Conservation (phyloP, 2,329 filamentous ascomycete genomes). For the Colletotrichum godetiae region DNA sequence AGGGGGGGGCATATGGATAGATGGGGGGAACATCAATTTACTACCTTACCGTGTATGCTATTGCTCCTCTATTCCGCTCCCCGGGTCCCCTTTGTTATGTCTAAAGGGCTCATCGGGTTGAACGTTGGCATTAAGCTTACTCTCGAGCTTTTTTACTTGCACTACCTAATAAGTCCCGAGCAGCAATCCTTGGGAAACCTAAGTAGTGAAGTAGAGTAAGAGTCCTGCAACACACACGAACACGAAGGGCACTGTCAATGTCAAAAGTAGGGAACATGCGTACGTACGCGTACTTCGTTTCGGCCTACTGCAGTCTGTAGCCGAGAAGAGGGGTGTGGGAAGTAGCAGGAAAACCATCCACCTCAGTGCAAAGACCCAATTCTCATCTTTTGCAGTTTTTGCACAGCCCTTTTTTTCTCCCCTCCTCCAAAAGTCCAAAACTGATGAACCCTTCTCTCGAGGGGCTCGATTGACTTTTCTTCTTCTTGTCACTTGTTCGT, state of each 20-base stretch:
- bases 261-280: too few species aligned
- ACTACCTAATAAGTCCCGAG: background rate
- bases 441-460: background rate
- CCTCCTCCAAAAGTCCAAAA: background rate
- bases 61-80: background rate
- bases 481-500: background rate
- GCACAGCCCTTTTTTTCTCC: background rate
- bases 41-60: background rate
- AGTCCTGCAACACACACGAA: background rate
- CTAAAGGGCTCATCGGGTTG: background rate
- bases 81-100: background rate
- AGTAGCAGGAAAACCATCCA: background rate
- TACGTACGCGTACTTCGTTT: conserved; percentile 26
- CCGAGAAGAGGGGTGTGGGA: background rate
- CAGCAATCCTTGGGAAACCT: background rate
- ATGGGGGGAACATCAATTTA: background rate
- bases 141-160: background rate
- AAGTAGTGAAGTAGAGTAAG: background rate
- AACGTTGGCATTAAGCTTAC: background rate
- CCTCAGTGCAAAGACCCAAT: background rate
- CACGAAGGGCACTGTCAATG: background rate
- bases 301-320: conserved; percentile 15
- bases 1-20: background rate
- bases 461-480: conserved; percentile 14
- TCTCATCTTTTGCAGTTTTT: background rate